Conservation (phyloP, 139 green algal species). For the Diplosphaera chodatii region DNA sequence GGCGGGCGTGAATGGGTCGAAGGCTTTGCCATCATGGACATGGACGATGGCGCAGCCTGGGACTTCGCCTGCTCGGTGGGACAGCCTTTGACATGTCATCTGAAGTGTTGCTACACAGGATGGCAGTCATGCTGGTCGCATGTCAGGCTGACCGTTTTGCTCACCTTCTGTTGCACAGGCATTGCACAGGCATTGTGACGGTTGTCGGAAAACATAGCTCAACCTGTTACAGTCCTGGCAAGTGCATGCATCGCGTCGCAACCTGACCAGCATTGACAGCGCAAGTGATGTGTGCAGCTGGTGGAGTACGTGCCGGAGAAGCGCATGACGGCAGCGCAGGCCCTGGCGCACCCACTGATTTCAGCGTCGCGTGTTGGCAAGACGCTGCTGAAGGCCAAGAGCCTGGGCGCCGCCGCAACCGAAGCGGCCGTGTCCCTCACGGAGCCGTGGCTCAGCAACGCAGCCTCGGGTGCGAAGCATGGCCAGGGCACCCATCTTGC, state of each 20-base stretch:
- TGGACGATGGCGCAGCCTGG: slow-evolving; percentile 60
- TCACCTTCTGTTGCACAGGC: slow-evolving; percentile 7
- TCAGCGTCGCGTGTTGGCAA: slow-evolving; percentile 10
- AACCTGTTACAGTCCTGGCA: too few species aligned
- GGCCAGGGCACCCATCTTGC: too few species aligned
- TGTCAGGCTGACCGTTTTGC: too few species aligned
- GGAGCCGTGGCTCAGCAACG: background rate
- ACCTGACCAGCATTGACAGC: too few species aligned
- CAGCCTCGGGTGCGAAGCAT: background rate
- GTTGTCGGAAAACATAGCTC: too few species aligned
- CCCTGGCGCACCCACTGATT: slow-evolving; percentile 52
- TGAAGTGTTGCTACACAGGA: slow-evolving; percentile 11
- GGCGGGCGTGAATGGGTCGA: slow-evolving; percentile 42
- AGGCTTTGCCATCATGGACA: slow-evolving; percentile 71
- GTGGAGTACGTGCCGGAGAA: slow-evolving; percentile 22
- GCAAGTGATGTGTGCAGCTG: slow-evolving; percentile 6
- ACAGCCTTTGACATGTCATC: too few species aligned
- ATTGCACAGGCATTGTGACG: too few species aligned
- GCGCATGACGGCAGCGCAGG: slow-evolving; percentile 30
- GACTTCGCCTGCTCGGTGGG: slow-evolving; percentile 30
- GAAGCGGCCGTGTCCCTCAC: background rate
- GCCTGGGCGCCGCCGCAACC: slow-evolving; percentile 10
- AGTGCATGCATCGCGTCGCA: too few species aligned
- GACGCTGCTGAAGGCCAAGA: slow-evolving; percentile 14
- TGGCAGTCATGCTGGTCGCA: too few species aligned